These are phyloP conservation scores for Nicotiana noctiflora DNA, from an alignment of 257 asterid species.

Conservation along the genomic window DNA sequence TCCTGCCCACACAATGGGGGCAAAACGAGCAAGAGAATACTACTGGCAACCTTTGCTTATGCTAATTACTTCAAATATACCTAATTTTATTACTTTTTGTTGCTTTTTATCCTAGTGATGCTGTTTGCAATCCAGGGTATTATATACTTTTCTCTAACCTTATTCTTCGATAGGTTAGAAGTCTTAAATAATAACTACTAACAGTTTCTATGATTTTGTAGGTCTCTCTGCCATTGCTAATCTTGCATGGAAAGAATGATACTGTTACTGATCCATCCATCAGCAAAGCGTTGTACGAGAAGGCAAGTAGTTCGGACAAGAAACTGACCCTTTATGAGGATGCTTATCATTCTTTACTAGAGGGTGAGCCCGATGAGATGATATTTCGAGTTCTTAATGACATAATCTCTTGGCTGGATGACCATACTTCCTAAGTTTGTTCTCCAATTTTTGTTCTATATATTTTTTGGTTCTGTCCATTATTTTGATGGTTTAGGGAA, in stretches of 20 bases:
- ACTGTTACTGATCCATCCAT: conserved; percentile 58
- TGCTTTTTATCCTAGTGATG: background rate
- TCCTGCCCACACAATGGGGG: background rate
- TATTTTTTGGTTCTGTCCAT: background rate
- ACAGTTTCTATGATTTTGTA: conserved; percentile 2
- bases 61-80: background rate
- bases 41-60: background rate
- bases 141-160: background rate
- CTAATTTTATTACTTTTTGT: background rate
- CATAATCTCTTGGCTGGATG: conserved; percentile 53
- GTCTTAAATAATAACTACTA: background rate
- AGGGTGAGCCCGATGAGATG: conserved; percentile 60
- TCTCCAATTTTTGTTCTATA: background rate
- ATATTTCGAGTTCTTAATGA: conserved; percentile 38
- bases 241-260: conserved; percentile 55
- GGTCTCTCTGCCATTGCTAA: conserved; percentile 53
- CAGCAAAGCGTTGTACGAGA: conserved; percentile 49
- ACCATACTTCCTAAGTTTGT: conserved; percentile 22
- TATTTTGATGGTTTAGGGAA: background rate
- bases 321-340: conserved; percentile 42
- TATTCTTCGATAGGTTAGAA: background rate
- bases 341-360: conserved; percentile 46
- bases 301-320: conserved; percentile 55
- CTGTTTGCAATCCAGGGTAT: background rate
- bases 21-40: background rate